Evolutionary conservation across 768 basidiomycete genomes (phyloP), one percentile per base, ranked within the genome.

Genomic region (Hericium rajendrae): DNA sequence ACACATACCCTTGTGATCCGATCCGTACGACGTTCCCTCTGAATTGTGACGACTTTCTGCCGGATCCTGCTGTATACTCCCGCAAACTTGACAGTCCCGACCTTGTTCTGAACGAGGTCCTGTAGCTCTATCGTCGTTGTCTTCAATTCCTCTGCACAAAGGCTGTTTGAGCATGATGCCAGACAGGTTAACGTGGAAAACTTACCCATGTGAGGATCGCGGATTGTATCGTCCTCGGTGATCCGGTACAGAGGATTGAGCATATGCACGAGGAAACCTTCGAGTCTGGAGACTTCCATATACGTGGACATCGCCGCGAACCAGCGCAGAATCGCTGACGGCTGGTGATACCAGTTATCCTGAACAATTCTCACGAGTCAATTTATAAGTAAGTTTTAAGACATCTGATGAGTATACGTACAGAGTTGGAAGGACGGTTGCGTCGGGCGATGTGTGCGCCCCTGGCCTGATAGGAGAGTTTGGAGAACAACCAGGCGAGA

Each of bases 401-500:
- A 54, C 18, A 8, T 41, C 16, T 12, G 22, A 54, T 51, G 18
- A 55, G 37, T 54, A 20, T 12, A 68, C 80, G 54, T 66, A 85
- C 86, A 51, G 68, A 66, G 20, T 69, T 70, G 13, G 68, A 68
- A 6, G 78, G 70, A 56, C 76, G 77, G 62, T 80, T 87, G 26
- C 85, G 75, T 51, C 88, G 79, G 6, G 78, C 77, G 56, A 91
- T 85, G 65, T 88, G 82, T 4, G 86, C 85, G 5, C 86, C 85
- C 38, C 83, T 81, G 10, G 86, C 80, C 66, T 94, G 88, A 69
- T 89, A 94, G 0, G 95, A 97, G 18, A 98, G 74, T 66, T 89
- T 89, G 22, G 93, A 94, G 76, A 98, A 97, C 38, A 99, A 71
- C 94, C 95, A 98, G 0, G 90, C 81, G 2, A 97, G 73, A 0